Percentiles rank a stretch among this genome's conserved stretches.
Evolutionary conservation across 306 rosid genomes (phyloP).

Genomic region (Inga leiocalycina): DNA sequence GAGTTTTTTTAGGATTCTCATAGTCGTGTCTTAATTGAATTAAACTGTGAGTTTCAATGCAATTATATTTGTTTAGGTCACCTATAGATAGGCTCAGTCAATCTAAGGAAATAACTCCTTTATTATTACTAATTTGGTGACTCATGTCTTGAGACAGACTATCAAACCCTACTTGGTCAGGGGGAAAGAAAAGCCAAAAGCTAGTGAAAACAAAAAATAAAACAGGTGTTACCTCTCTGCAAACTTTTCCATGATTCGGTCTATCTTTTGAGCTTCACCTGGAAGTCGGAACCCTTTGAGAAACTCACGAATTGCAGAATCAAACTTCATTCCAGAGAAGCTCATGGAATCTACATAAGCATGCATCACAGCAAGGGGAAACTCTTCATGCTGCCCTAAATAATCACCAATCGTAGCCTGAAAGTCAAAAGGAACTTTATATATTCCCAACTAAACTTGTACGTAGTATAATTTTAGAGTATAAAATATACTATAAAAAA

Average conservation of each 20-base stretch:
- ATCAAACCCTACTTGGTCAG: conserved; percentile 5
- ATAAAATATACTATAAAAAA: conserved; percentile 29
- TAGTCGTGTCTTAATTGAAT: not conserved
- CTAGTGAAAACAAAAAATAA: not conserved
- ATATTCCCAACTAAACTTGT: conserved; percentile 35
- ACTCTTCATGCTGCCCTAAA: conserved; percentile 99
- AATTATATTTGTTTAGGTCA: not conserved
- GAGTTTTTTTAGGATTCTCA: not conserved
- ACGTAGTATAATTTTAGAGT: conserved; percentile 10
- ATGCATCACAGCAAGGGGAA: conserved; percentile 98
- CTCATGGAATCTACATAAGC: conserved; percentile 93
- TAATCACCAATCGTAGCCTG: conserved; percentile 97
- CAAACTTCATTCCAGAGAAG: conserved; percentile 91
- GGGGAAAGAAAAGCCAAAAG: conserved; percentile 31
- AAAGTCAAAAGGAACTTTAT: conserved; percentile 38
- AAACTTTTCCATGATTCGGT: conserved; percentile 98
- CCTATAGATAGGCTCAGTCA: not conserved
- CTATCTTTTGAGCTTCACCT: conserved; percentile 99
- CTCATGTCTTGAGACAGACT: conserved; percentile 26
- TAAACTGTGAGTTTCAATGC: not conserved
- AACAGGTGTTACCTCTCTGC: conserved; percentile 76
- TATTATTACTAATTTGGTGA: not conserved
- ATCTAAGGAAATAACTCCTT: not conserved
- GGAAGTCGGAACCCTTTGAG: conserved; percentile 98
- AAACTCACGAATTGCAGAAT: conserved; percentile 92